Conservation (phyloP, 805 yeast genomes). For the Hyphopichia homilentoma region DNA sequence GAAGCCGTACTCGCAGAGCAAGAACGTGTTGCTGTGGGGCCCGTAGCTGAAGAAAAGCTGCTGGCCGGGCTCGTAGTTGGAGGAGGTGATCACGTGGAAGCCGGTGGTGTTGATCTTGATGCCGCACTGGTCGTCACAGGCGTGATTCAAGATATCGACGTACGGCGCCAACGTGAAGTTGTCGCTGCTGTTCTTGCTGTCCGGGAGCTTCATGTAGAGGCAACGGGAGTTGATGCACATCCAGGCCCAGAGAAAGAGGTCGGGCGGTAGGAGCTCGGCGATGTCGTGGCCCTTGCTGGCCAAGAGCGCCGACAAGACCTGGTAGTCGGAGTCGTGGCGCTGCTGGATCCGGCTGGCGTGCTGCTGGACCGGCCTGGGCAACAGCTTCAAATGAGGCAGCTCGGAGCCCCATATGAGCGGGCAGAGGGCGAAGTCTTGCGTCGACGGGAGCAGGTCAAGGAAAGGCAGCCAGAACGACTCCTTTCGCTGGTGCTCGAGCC, state of each 20-base stretch:
- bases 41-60: constrained; percentile 81
- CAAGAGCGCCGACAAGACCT: constrained; percentile 24
- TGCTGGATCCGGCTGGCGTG: constrained; percentile 40
- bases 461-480: constrained; percentile 68
- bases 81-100: constrained; percentile 45
- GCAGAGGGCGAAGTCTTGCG: constrained; percentile 47
- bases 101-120: constrained; percentile 46
- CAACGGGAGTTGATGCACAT: constrained; percentile 89
- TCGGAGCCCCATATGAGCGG: constrained; percentile 63
- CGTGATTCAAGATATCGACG: constrained; percentile 86
- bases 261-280: constrained; percentile 10
- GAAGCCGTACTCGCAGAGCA: constrained; percentile 88
- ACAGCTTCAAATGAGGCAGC: constrained; percentile 28
- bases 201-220: constrained; percentile 67
- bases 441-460: constrained; percentile 57
- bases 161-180: constrained; percentile 89
- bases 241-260: constrained; percentile 67
- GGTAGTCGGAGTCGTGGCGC: constrained; percentile 46
- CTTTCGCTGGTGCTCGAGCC: constrained; percentile 40
- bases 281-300: constrained; percentile 8
- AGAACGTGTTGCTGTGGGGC: constrained; percentile 79
- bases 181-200: constrained; percentile 47
- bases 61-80: constrained; percentile 32
- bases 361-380: constrained; percentile 42
- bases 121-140: constrained; percentile 48